A percentile compares a stretch with the other conserved stretches of the same genome.
These are phyloP conservation scores for Penicillium sp. DNA, from an alignment of 2,329 filamentous ascomycete genomes.

Conservation along the genomic window DNA sequence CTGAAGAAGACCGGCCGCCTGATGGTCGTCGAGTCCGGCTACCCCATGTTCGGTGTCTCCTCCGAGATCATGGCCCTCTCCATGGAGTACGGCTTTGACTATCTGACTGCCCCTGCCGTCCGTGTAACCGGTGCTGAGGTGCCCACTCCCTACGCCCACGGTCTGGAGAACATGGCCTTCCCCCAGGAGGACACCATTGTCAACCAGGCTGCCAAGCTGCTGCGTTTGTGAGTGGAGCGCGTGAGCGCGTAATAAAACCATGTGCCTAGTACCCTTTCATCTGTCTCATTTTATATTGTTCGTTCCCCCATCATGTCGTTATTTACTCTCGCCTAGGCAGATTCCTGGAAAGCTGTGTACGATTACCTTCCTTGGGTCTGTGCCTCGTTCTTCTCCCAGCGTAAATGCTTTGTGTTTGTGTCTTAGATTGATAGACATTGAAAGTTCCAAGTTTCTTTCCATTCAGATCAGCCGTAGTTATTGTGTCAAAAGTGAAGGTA, in stretches of 20 bases:
- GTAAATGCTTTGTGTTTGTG: constrained; percentile 12
- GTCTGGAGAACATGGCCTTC: constrained; percentile 94
- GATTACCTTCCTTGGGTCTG: constrained; percentile 22
- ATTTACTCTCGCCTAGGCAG: constrained; percentile 23
- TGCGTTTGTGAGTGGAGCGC: constrained; percentile 63
- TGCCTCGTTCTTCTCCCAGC: constrained; percentile 13
- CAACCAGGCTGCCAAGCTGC: constrained; percentile 82
- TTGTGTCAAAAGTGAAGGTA: neutral
- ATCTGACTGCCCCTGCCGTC: constrained; percentile 89
- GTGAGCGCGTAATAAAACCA: constrained; percentile 30
- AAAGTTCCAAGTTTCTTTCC: constrained; percentile 1
- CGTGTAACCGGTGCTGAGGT: constrained; percentile 96
- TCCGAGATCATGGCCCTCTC: constrained; percentile 90
- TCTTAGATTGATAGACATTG: constrained; percentile 21
- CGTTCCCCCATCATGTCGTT: constrained; percentile 22
- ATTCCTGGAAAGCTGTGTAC: constrained; percentile 28
- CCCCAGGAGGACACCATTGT: constrained; percentile 85
- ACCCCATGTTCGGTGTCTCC: constrained; percentile 89
- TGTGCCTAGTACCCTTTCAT: constrained; percentile 36
- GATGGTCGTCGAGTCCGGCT: constrained; percentile 90
- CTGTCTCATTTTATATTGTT: constrained; percentile 25
- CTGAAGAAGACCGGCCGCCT: constrained; percentile 98
- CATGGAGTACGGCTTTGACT: constrained; percentile 98
- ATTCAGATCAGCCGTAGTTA: neutral
- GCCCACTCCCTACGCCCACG: constrained; percentile 89